Evolutionary conservation across 768 basidiomycete species (phyloP).

Genomic region (Leucocoprinus sp.): DNA sequence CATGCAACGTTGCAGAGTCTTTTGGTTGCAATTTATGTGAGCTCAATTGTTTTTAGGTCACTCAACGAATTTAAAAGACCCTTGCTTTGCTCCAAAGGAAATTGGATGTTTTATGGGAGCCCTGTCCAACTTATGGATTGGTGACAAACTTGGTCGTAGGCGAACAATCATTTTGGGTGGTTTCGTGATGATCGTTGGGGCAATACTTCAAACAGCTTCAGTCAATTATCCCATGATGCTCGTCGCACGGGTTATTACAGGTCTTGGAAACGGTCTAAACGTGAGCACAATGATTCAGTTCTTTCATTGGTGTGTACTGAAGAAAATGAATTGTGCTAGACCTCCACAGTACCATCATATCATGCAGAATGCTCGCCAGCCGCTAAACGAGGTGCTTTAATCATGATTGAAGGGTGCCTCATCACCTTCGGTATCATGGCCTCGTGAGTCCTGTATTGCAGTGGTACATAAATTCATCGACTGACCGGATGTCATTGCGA

Average conservation of each 20-base stretch:
- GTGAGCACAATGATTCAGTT: slow-evolving; percentile 21
- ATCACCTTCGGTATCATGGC: slow-evolving; percentile 60
- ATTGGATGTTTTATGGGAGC: slow-evolving; percentile 60
- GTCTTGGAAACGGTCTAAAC: slow-evolving; percentile 59
- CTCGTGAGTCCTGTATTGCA: slow-evolving; percentile 32
- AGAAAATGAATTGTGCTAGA: slow-evolving; percentile 27
- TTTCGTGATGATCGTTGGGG: slow-evolving; percentile 53
- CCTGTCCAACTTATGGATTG: slow-evolving; percentile 51
- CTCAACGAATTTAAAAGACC: not conserved
- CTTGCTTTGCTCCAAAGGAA: slow-evolving; percentile 31
- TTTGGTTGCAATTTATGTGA: slow-evolving; percentile 49
- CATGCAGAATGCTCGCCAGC: slow-evolving; percentile 61
- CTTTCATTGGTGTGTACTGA: not conserved
- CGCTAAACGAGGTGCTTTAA: slow-evolving; percentile 48
- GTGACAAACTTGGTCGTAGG: slow-evolving; percentile 52
- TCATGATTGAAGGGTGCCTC: slow-evolving; percentile 58
- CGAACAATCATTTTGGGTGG: slow-evolving; percentile 52
- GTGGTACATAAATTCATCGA: not conserved
- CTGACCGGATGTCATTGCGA: not conserved
- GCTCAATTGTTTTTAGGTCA: slow-evolving; percentile 12
- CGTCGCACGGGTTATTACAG: slow-evolving; percentile 52
- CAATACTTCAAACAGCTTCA: slow-evolving; percentile 49
- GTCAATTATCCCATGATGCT: slow-evolving; percentile 54
- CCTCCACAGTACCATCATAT: slow-evolving; percentile 57
- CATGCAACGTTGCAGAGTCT: slow-evolving; percentile 55